Evolutionary conservation across 2,329 filamentous ascomycete genomes (phyloP).

Genomic region (Pseudocercospora eumusae): DNA sequence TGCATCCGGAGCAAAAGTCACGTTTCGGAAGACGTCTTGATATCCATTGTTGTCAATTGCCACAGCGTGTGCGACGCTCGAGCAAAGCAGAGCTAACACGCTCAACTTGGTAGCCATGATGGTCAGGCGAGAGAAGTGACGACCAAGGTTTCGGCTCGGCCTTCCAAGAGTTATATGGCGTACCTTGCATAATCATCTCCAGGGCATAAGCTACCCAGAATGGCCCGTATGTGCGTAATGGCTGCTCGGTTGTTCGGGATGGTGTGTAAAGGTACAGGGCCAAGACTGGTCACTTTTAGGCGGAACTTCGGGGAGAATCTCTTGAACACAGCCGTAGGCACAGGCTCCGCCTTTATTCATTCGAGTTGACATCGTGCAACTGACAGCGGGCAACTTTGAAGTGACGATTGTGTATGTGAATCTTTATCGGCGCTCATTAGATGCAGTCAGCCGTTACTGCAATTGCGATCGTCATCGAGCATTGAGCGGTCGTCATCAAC

Average conservation of each 20-base stretch:
- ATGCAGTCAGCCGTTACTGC: background rate
- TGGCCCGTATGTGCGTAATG: background rate
- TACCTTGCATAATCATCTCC: background rate
- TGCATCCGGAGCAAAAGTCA: conserved; percentile 10
- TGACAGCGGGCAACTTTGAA: background rate
- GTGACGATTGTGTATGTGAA: background rate
- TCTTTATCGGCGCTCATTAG: background rate
- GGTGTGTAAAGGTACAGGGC: background rate
- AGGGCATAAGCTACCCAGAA: background rate
- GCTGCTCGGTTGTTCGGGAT: background rate
- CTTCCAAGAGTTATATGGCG: background rate
- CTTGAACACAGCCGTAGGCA: too few relatives aligned
- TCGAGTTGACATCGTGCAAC: too few relatives aligned
- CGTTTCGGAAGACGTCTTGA: conserved; percentile 4
- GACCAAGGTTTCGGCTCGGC: background rate
- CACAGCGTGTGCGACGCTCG: background rate
- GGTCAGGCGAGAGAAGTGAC: background rate
- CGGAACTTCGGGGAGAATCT: background rate
- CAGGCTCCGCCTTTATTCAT: too few relatives aligned
- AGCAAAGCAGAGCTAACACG: background rate
- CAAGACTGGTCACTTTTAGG: background rate
- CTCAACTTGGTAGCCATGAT: background rate
- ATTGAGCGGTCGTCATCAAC: background rate
- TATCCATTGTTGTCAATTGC: background rate
- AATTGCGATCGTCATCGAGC: background rate